These are phyloP conservation scores for Neofusicoccum laricinum DNA, from an alignment of 2,329 filamentous ascomycete genomes.

Conservation along the genomic window DNA sequence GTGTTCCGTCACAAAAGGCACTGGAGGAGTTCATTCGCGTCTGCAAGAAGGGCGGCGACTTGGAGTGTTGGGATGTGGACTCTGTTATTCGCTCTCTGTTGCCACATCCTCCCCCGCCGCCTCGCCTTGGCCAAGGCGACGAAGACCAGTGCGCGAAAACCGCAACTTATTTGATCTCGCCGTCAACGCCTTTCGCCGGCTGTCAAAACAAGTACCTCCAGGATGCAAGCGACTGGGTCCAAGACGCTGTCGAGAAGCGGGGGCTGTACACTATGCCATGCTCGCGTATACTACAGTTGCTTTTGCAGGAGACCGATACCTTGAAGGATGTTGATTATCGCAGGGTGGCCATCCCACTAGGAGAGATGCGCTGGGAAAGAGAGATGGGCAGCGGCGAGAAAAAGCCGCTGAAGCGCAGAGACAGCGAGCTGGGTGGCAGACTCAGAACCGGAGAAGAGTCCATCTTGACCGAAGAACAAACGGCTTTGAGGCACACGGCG, in stretches of 20 bases:
- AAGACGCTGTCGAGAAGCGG: constrained; percentile 69
- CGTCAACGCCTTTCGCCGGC: constrained; percentile 76
- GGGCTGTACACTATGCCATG: constrained; percentile 74
- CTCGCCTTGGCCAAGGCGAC: constrained; percentile 59
- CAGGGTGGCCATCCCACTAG: constrained; percentile 81
- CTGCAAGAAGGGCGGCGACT: constrained; percentile 70
- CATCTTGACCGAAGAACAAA: constrained; percentile 64
- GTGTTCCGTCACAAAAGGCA: constrained; percentile 52
- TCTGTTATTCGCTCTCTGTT: constrained; percentile 78
- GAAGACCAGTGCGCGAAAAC: constrained; percentile 63
- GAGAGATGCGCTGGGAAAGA: constrained; percentile 82
- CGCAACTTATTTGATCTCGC: constrained; percentile 77
- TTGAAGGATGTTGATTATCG: constrained; percentile 69
- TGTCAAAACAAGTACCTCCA: constrained; percentile 78
- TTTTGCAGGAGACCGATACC: constrained; percentile 75
- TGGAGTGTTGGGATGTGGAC: constrained; percentile 91
- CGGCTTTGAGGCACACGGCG: constrained; percentile 74
- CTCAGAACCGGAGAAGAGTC: constrained; percentile 35
- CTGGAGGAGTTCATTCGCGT: constrained; percentile 75
- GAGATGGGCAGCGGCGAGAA: constrained; percentile 49
- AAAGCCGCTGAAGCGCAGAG: constrained; percentile 49
- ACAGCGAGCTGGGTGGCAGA: constrained; percentile 46
- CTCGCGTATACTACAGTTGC: constrained; percentile 68
- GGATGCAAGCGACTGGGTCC: constrained; percentile 81
- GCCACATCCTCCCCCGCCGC: constrained; percentile 66